Evolutionary conservation across 352 stramenopile species (phyloP).

Genomic region (Globisporangium cederbergense): DNA sequence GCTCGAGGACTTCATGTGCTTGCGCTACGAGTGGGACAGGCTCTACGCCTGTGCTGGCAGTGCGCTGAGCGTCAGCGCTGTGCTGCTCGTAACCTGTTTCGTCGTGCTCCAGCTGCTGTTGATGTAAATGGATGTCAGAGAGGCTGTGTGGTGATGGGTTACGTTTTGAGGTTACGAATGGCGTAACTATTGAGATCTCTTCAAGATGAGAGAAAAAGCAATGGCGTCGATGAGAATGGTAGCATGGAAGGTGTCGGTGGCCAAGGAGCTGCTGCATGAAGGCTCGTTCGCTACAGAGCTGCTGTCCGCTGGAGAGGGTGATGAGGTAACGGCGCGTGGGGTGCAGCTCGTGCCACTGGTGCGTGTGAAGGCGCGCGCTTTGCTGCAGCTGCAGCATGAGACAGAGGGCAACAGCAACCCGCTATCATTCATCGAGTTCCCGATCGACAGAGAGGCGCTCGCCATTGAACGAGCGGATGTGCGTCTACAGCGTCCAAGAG

Average conservation of each 20-base stretch:
- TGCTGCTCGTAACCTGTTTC: slow-evolving; percentile 17
- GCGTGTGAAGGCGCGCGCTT: neutral
- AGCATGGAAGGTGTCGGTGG: slow-evolving; percentile 32
- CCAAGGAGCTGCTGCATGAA: slow-evolving; percentile 19
- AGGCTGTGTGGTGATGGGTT: slow-evolving; percentile 15
- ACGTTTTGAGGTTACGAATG: slow-evolving; percentile 6
- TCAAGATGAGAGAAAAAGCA: neutral
- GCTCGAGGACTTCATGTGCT: slow-evolving; percentile 89
- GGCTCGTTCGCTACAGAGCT: slow-evolving; percentile 22
- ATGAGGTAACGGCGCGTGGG: neutral
- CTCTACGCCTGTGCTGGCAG: slow-evolving; percentile 47
- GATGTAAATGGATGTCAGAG: neutral
- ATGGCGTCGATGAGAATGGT: slow-evolving; percentile 16
- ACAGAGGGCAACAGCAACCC: neutral
- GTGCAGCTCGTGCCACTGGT: slow-evolving; percentile 7
- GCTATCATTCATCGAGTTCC: slow-evolving; percentile 1
- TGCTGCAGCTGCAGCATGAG: slow-evolving; percentile 5
- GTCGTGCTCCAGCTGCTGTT: slow-evolving; percentile 20
- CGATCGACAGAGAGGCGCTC: slow-evolving; percentile 3
- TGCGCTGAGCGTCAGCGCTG: slow-evolving; percentile 9
- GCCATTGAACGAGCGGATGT: neutral
- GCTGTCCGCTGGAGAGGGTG: neutral
- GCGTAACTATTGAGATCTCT: neutral
- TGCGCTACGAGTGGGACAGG: slow-evolving; percentile 86
- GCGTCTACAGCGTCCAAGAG: neutral